Base-by-base conservation (phyloP, 768 basidiomycete genomes). In the Amanita pseudoporphyria region DNA sequence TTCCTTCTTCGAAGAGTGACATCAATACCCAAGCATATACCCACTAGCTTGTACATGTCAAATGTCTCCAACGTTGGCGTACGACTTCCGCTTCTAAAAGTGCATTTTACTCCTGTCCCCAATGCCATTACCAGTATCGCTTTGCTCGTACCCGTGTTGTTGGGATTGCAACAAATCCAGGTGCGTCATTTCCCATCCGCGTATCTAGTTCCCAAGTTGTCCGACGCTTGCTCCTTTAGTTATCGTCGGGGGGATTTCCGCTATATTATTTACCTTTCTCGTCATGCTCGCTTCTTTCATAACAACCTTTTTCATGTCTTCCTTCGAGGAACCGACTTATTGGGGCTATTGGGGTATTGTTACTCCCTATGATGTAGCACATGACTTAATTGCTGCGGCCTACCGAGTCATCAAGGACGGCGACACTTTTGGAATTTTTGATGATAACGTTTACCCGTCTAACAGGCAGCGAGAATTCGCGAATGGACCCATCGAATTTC, bases 91-190 rank as follows among this genome's bases (percentile, higher is more conserved):
- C 67, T 24, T 79, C 79, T n/a, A 64, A 72, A 35, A 77, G 72
- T 53, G 80, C 84, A 9, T 91, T 88, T 70, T 89, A 83, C 67
- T 68, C 76, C 10, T 91, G 88, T 58, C 83, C 83, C 1, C 86
- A 89, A 63, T 91, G 88, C 56, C 77, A 72, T 45, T 91, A 88
- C 60, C 73, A 71, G 52, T 90, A 91, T 61, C 77, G 81, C 36
- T 88, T 88, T 57, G 74, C 81, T 7, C 76, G 88, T 21, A 90
- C 87, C 1, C 73, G 68, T 30, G 76, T 78, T 12, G 67, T 79
- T 9, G 88, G 87, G 26, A 66, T 90, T 49, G 88, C 84, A 16
- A 81, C 82, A n/a, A 90, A 90, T 57, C 79, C 82, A 62, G 67
- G 87, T 81, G 63, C 49, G 73, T 62, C 22, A 9, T 35, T 22